Evolutionary conservation across 2,329 filamentous ascomycete genomes (phyloP).

Genomic region (Fusarium sp.): DNA sequence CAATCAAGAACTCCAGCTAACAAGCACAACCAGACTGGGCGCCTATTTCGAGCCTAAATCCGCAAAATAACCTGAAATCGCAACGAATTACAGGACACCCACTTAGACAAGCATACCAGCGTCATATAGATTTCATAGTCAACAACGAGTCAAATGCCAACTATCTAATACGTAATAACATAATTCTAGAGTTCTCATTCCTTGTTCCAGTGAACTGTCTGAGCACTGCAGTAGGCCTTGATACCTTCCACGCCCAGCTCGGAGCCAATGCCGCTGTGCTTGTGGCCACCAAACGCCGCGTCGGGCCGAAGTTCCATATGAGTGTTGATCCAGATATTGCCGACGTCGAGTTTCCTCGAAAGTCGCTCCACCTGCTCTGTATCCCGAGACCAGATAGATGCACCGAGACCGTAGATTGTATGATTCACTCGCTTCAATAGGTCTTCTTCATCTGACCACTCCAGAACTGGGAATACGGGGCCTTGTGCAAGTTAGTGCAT

Average conservation of each 20-base stretch:
- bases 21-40: slow-evolving; percentile 15
- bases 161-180: background rate
- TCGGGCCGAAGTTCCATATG: slow-evolving; percentile 13
- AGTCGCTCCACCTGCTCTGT: slow-evolving; percentile 64
- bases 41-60: slow-evolving; percentile 38
- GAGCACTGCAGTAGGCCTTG: slow-evolving; percentile 24
- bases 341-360: slow-evolving; percentile 67
- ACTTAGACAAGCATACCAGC: background rate
- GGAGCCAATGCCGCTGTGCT: slow-evolving; percentile 33
- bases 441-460: slow-evolving; percentile 72
- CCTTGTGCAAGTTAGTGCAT: background rate
- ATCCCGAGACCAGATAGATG: slow-evolving; percentile 71
- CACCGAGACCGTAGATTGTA: slow-evolving; percentile 66
- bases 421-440: slow-evolving; percentile 69
- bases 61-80: slow-evolving; percentile 19
- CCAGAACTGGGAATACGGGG: slow-evolving; percentile 71
- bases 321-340: slow-evolving; percentile 71
- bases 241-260: slow-evolving; percentile 31
- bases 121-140: slow-evolving; percentile 2
- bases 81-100: background rate
- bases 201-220: slow-evolving; percentile 14
- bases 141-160: background rate
- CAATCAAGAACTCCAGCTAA: background rate
- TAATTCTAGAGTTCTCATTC: background rate
- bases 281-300: slow-evolving; percentile 36